Conservation (phyloP, 768 basidiomycete genomes). For the Suillus spraguei region DNA sequence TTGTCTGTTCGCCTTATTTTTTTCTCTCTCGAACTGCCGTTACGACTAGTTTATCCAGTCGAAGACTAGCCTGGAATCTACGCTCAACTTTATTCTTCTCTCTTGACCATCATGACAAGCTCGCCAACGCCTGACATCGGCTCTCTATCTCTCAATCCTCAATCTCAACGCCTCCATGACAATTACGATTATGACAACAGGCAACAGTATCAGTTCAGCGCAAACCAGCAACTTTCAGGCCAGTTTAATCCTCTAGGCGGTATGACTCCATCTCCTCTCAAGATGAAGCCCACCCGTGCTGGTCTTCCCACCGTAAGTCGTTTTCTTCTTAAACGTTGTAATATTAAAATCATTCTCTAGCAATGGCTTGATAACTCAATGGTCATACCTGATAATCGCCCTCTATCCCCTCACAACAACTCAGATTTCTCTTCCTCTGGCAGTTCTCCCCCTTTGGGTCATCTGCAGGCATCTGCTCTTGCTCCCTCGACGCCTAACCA, state of each 20-base stretch:
- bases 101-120: conserved; percentile 64
- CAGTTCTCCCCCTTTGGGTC: conserved; percentile 69
- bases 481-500: conserved; percentile 52
- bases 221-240: conserved; percentile 55
- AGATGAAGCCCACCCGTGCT: conserved; percentile 68
- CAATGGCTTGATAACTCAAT: conserved; percentile 82
- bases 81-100: conserved; percentile 13
- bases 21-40: conserved; percentile 33
- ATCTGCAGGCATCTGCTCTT: conserved; percentile 45
- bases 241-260: conserved; percentile 49
- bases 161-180: conserved; percentile 80
- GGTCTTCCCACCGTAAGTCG: conserved; percentile 73
- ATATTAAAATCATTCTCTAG: conserved; percentile 41
- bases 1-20: conserved; percentile 31
- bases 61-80: conserved; percentile 15
- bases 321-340: conserved; percentile 22
- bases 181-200: conserved; percentile 81
- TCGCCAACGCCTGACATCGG: conserved; percentile 80
- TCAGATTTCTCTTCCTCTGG: conserved; percentile 89
- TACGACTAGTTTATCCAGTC: conserved; percentile 32
- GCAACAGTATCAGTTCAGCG: conserved; percentile 70
- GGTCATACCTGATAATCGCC: conserved; percentile 63
- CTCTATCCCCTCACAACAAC: conserved; percentile 84
- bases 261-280: conserved; percentile 70
- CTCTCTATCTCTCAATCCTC: conserved; percentile 68